Evolutionary conservation across 106 monocot genomes (phyloP).

Genomic region (Hemerocallis citrina): DNA sequence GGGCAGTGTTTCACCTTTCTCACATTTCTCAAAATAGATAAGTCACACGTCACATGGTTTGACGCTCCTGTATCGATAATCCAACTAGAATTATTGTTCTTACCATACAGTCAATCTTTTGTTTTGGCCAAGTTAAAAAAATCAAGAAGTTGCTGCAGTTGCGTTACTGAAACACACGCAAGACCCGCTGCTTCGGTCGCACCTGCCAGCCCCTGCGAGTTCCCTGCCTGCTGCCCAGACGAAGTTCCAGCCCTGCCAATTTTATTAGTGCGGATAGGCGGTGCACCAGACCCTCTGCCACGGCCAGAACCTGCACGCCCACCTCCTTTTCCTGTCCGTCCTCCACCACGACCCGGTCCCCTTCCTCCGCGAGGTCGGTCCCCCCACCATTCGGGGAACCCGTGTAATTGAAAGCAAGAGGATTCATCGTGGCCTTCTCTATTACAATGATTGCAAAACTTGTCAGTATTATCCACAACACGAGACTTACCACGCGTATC

Average conservation of each 20-base stretch:
- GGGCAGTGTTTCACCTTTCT: neutral
- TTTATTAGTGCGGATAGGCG: neutral
- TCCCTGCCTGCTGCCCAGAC: neutral
- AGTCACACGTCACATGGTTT: constrained; percentile 2
- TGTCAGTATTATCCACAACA: too few species aligned
- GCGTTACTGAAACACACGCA: neutral
- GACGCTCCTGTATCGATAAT: neutral
- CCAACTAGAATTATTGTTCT: neutral
- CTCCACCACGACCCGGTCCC: neutral
- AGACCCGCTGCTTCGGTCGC: neutral
- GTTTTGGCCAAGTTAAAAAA: neutral
- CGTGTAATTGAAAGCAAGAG: too few species aligned
- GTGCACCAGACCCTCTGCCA: neutral
- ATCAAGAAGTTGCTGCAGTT: constrained; percentile 1
- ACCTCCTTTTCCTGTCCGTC: neutral
- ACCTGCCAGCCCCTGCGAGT: neutral
- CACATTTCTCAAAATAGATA: neutral
- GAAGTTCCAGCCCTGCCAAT: neutral
- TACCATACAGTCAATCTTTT: neutral
- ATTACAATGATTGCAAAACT: too few species aligned
- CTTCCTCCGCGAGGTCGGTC: too few species aligned
- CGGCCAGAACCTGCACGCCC: neutral
- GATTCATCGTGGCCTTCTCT: too few species aligned
- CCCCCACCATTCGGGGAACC: too few species aligned
- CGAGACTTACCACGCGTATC: too few species aligned